A percentile compares a stretch with the other conserved stretches of the same genome.
phyloP scores from a whole-genome alignment of 805 yeast species.

The Monosporozyma aquatica region DNA sequence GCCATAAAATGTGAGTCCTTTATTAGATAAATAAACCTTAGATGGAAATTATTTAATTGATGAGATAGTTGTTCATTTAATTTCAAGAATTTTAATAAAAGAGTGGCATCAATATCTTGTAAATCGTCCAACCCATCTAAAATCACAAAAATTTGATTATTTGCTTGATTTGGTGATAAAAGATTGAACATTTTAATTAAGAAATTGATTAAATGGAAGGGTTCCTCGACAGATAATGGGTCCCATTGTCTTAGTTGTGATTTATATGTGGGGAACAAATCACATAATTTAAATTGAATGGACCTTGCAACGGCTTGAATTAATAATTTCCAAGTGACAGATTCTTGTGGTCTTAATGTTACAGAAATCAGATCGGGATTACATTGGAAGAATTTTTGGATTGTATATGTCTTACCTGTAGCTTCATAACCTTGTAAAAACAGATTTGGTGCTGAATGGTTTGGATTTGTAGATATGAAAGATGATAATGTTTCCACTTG shows the following conservation, averaged over 20 bases:
- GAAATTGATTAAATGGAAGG: conserved; percentile 19
- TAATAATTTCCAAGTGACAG: conserved; percentile 28
- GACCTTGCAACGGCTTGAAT: conserved; percentile 24
- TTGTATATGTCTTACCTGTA: conserved; percentile 25
- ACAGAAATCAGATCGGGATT: conserved; percentile 12
- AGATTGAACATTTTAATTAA: conserved; percentile 7
- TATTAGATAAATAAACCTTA: conserved; percentile 21
- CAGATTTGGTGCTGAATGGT: conserved; percentile 19
- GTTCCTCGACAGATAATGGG: conserved; percentile 26
- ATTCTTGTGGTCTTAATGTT: conserved; percentile 23
- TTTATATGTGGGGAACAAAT: conserved; percentile 2
- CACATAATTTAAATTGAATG: conserved; percentile 15
- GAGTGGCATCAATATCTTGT: conserved; percentile 26
- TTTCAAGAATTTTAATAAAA: conserved; percentile 21
- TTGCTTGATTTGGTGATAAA: background rate
- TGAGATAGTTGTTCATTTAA: conserved; percentile 18
- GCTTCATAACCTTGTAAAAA: conserved; percentile 25
- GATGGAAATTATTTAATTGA: conserved; percentile 11
- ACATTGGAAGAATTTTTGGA: conserved; percentile 13
- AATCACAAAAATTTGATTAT: conserved; percentile 16
- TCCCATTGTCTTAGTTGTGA: conserved; percentile 20
- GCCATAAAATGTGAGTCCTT: conserved; percentile 18
- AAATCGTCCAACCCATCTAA: conserved; percentile 28
- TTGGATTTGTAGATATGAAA: conserved; percentile 16
- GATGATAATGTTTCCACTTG: conserved; percentile 18